Conservation (phyloP, 140 eudicot species). For the Stevia rebaudiana region DNA sequence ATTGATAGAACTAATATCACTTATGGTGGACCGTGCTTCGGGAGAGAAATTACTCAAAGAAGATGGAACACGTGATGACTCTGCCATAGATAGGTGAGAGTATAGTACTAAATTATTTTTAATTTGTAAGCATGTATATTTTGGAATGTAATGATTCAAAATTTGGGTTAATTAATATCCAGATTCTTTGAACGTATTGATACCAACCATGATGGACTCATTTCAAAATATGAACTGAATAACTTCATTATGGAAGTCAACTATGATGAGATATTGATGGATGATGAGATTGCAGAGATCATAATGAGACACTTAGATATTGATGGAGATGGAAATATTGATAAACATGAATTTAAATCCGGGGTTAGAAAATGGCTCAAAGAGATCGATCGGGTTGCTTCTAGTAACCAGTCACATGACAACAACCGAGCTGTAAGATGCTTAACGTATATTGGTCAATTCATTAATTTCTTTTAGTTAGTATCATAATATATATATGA, state of each 20-base stretch:
- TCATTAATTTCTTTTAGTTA: too few relatives aligned
- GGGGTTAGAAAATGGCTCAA: constrained; percentile 54
- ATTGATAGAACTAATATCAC: constrained; percentile 26
- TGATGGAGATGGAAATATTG: constrained; percentile 40
- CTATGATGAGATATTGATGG: constrained; percentile 34
- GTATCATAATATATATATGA: too few relatives aligned
- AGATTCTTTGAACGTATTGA: constrained; percentile 51
- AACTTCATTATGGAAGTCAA: constrained; percentile 35
- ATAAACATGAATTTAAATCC: constrained; percentile 40
- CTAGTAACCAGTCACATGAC: background rate
- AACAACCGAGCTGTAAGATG: constrained; percentile 9
- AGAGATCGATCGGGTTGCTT: too few relatives aligned
- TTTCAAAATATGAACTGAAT: constrained; percentile 42
- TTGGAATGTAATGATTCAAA: too few relatives aligned
- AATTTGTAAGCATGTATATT: too few relatives aligned
- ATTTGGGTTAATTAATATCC: background rate
- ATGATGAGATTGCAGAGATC: constrained; percentile 37
- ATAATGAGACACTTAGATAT: constrained; percentile 40
- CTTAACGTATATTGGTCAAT: too few relatives aligned
- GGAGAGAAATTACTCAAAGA: constrained; percentile 36
- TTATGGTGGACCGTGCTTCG: constrained; percentile 46
- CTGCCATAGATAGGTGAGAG: constrained; percentile 41
- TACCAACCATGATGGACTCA: constrained; percentile 32
- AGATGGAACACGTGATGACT: constrained; percentile 50
- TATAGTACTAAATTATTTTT: too few relatives aligned